A percentile compares a stretch with the other conserved stretches of the same genome.
phyloP scores from a whole-genome alignment of 202 grass and related monocot genomes.

The Cymbopogon flexuosus region DNA sequence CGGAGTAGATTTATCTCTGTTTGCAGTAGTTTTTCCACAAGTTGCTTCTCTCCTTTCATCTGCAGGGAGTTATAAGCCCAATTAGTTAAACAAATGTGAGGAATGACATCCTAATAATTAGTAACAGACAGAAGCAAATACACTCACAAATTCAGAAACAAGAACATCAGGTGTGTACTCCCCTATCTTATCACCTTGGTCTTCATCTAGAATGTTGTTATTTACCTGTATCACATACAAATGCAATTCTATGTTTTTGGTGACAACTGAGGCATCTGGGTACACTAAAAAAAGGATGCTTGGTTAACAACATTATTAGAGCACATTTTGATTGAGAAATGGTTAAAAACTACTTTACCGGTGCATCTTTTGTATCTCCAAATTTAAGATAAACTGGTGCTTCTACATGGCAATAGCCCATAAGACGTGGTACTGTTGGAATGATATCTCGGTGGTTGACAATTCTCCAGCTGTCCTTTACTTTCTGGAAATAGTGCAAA shows the following conservation, averaged over 20 bases:
- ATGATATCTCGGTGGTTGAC: constrained; percentile 97
- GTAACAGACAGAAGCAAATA: background rate
- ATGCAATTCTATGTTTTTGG: background rate
- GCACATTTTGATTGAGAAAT: background rate
- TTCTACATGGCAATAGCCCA: constrained; percentile 97
- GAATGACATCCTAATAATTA: background rate
- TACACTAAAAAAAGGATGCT: background rate
- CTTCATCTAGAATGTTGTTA: constrained; percentile 49
- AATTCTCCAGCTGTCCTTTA: constrained; percentile 96
- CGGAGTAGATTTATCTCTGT: constrained; percentile 91
- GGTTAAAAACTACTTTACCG: constrained; percentile 34
- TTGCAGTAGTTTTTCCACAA: constrained; percentile 82
- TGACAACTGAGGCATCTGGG: background rate
- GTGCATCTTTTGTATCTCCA: constrained; percentile 54
- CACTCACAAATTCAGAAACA: constrained; percentile 90
- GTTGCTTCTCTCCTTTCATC: constrained; percentile 93
- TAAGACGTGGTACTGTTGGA: constrained; percentile 87
- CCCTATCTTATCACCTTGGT: constrained; percentile 67
- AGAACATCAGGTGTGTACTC: constrained; percentile 79
- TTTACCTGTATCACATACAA: constrained; percentile 47
- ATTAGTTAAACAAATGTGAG: constrained; percentile 22
- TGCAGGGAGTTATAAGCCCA: constrained; percentile 38
- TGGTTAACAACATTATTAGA: background rate
- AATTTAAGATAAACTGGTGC: constrained; percentile 82
- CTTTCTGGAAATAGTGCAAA: constrained; percentile 57